Conservation (phyloP, 768 basidiomycete species). For the Mrakia hoshinonis region DNA sequence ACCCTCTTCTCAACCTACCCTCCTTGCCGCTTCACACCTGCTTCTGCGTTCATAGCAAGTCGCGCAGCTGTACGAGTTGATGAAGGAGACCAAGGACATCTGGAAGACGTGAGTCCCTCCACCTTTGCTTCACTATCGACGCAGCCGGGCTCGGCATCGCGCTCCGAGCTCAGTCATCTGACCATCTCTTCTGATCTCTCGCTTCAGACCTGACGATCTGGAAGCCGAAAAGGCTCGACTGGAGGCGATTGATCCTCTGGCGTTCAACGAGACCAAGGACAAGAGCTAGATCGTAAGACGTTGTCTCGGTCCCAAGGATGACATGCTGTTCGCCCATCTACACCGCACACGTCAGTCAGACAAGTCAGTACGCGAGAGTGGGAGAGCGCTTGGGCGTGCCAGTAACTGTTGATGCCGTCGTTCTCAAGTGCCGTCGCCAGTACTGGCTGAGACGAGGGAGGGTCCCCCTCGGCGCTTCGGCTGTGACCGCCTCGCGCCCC, state of each 20-base stretch:
- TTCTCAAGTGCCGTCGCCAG: too few species aligned
- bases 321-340: neutral
- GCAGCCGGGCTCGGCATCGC: neutral
- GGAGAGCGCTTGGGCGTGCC: too few species aligned
- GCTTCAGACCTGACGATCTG: conserved; percentile 31
- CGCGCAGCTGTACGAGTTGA: conserved; percentile 86
- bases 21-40: neutral
- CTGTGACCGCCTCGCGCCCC: too few species aligned
- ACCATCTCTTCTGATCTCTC: neutral
- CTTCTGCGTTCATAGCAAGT: conserved; percentile 52
- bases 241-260: conserved; percentile 7
- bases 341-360: too few species aligned
- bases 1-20: neutral
- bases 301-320: too few species aligned
- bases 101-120: conserved; percentile 58
- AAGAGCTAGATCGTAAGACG: neutral
- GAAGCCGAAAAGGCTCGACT: conserved; percentile 27
- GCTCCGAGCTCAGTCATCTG: neutral
- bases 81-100: conserved; percentile 79
- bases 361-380: too few species aligned
- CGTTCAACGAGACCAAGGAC: conserved; percentile 10
- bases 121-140: neutral
- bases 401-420: too few species aligned
- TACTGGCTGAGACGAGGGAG: too few species aligned
- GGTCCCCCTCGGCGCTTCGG: too few species aligned